A percentile compares a stretch with the other conserved stretches of the same genome.
These are phyloP conservation scores for Annona squamosa DNA, from an alignment of 164 flowering plant genomes.

Conservation along the genomic window DNA sequence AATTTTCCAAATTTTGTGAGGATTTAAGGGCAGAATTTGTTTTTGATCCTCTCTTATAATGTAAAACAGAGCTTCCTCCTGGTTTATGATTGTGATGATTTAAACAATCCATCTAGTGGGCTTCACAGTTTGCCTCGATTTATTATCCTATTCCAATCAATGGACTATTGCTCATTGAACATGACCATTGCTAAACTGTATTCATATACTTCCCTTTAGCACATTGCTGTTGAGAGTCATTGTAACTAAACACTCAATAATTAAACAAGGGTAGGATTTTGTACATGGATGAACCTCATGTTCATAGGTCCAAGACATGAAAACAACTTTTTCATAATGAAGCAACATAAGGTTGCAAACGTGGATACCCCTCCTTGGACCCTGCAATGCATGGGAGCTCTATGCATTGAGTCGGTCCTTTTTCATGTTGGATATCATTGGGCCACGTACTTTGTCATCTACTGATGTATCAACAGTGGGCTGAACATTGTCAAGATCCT, in stretches of 20 bases:
- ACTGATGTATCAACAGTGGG: neutral
- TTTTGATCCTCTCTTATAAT: neutral
- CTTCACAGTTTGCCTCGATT: neutral
- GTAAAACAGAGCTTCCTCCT: neutral
- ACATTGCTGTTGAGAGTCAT: no score
- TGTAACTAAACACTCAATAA: no score
- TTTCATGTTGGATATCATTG: neutral
- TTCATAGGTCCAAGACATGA: no score
- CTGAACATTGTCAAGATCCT: neutral
- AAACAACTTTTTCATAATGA: no score
- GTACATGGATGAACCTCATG: no score
- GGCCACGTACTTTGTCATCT: neutral
- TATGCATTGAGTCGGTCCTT: no score
- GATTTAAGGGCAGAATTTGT: neutral
- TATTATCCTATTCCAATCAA: neutral
- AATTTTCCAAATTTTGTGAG: neutral
- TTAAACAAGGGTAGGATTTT: no score
- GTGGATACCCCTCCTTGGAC: no score
- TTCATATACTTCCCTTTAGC: neutral
- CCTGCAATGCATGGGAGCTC: no score
- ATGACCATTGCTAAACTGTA: neutral
- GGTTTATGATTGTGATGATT: neutral
- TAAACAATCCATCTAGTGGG: neutral
- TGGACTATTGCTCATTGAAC: neutral
- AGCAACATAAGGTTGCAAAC: no score